Evolutionary conservation across 768 basidiomycete species (phyloP), one percentile per base, ranked within the genome.

Genomic region (Naematelia aurantialba): DNA sequence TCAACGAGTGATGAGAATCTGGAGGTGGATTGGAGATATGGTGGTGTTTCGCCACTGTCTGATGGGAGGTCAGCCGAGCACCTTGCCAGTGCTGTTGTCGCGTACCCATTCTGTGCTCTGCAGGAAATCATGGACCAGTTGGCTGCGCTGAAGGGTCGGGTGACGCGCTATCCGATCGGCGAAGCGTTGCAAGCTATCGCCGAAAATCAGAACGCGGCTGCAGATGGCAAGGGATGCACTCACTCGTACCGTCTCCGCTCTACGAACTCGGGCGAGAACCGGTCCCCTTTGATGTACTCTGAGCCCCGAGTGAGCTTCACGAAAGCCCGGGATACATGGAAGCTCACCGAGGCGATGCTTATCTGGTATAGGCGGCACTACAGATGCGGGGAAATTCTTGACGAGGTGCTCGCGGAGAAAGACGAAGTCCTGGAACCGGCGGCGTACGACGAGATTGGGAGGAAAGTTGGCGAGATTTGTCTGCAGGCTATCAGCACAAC

Each of bases 51-150:
- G 88, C 86, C 24, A 98, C 93, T 69, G 90, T 89, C 94, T 97
- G n/a, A 66, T 5, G 21, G 8, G n/a, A 27, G 8, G 22, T 14
- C 30, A 45, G 39, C 17, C n/a, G n/a, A n/a, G n/a, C n/a, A n/a
- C n/a, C n/a, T n/a, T n/a, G n/a, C n/a, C n/a, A n/a, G n/a, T 44
- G 12, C 12, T n/a, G n/a, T n/a, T 44, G 50, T 17, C 1, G 19
- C 85, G 60, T 75, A 93, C 94, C 96, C 96, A 99, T 93, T 99
- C 96, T 30, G 89, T 89, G 2, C 92, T 94, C 75, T 91, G 89
- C 59, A 98, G 87, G 80, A 99, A 99, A 26, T 91, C 89, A 5
- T 88, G 85, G n/a, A 96, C 82, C 27, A 98, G 84, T 8, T 87
- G 88, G 62, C 89, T 89, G 52, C 96, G 83, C 75, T 94, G 91